Base-by-base conservation (phyloP, 345 rosid species). In the Eucalyptus marginata region DNA sequence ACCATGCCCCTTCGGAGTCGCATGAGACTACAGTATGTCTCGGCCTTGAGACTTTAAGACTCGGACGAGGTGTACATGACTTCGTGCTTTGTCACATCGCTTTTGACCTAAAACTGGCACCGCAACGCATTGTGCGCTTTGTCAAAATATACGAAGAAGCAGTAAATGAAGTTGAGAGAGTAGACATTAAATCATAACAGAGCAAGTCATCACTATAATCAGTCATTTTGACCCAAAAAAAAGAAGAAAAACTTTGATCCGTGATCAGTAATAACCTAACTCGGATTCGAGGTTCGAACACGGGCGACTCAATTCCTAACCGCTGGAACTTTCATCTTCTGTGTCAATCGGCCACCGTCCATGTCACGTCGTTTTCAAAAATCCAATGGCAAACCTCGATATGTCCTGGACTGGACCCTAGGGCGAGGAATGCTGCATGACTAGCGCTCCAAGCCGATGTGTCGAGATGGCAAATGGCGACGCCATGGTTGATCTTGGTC, bases 311-410 rank as follows among this genome's bases (percentile, higher is more conserved):
- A 20, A 51, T 27, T 51, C 87, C 62, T 47, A 47, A 9, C 9
- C 0, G 8, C 52, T 49, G 0, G 5, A 7, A 36, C 62, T 33
- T 52, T 25, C 87, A 4, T 51, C 58, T 58, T 43, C 13, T 3
- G 13, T 47, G 25, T 84, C 76, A 91, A 90, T 95, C 96, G 2
- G 93, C 92, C 3, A 88, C 85, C 17, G 93, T 93, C 99, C 99
- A 96, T 22, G 94, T 96, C 96, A 97, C 88, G 87, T 97, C 98
- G 89, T 95, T 95, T 91, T 97, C 95, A 66, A 97, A 97, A 43
- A 97, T 97, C 99, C 99, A 96, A 89, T 96, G 99, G 46, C 99
- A 96, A 4, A 96, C 96, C 89, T 96, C 98, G 36, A 94, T 95
- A 88, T 81, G 92, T 86, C 99, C 99, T 6, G 99, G 99, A 68